Percentiles rank a stretch among this genome's conserved stretches.
Evolutionary conservation across 495 filamentous ascomycete species (phyloP).

Genomic region (Podospora pseudocomata): DNA sequence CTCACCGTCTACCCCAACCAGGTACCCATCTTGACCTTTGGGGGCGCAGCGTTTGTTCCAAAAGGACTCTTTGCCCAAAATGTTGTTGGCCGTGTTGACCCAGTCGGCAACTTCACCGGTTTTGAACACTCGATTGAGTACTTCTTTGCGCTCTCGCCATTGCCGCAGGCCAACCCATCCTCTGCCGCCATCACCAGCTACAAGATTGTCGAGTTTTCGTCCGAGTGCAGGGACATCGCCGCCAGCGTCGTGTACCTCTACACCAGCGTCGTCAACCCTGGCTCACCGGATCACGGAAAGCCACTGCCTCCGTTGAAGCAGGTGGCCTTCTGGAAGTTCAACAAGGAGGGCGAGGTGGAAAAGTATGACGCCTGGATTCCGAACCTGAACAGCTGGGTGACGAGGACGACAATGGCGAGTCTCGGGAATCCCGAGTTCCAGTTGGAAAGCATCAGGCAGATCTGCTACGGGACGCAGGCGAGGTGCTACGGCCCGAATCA

Average conservation of each 20-base stretch:
- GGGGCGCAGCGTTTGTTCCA: slow-evolving; percentile 30
- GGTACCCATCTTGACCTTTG: slow-evolving; percentile 32
- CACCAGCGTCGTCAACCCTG: slow-evolving; percentile 31
- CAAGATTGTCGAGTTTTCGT: slow-evolving; percentile 36
- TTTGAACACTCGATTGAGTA: slow-evolving; percentile 41
- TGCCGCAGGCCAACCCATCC: slow-evolving; percentile 28
- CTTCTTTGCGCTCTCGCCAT: slow-evolving; percentile 39
- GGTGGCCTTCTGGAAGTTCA: slow-evolving; percentile 39
- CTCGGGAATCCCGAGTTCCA: slow-evolving; percentile 26
- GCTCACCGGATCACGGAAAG: slow-evolving; percentile 26
- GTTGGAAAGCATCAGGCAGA: slow-evolving; percentile 23
- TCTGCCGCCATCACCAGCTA: slow-evolving; percentile 31
- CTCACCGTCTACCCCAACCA: slow-evolving; percentile 42
- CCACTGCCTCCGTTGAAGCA: slow-evolving; percentile 33
- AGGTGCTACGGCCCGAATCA: slow-evolving; percentile 33
- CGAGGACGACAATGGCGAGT: slow-evolving; percentile 21
- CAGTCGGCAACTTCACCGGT: slow-evolving; percentile 36
- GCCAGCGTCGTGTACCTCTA: slow-evolving; percentile 38
- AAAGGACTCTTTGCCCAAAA: slow-evolving; percentile 36
- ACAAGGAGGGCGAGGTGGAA: slow-evolving; percentile 32
- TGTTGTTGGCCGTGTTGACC: slow-evolving; percentile 35
- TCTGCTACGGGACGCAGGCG: slow-evolving; percentile 32
- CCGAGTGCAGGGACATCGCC: slow-evolving; percentile 32
- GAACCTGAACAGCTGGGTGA: slow-evolving; percentile 33
- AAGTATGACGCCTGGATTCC: slow-evolving; percentile 40